phyloP scores from a whole-genome alignment of 2,329 filamentous ascomycete species.

The Neonectria magnoliae region DNA sequence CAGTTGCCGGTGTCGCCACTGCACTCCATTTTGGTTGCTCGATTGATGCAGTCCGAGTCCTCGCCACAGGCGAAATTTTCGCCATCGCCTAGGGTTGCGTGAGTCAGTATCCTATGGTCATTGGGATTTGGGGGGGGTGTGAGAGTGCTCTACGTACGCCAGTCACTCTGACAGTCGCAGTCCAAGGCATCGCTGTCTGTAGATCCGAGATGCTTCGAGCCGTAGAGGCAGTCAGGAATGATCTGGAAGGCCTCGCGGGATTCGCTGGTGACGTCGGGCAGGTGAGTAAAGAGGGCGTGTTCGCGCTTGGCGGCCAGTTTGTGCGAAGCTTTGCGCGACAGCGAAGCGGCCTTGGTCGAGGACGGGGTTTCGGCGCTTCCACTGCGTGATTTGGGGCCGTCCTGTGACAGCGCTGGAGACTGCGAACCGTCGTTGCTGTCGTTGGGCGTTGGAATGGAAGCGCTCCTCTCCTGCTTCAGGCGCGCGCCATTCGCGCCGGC shows the following conservation, averaged over 20 bases:
- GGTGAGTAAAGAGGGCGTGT: slow-evolving; percentile 74
- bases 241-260: slow-evolving; percentile 81
- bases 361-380: slow-evolving; percentile 60
- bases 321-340: slow-evolving; percentile 77
- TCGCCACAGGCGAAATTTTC: slow-evolving; percentile 90
- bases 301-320: slow-evolving; percentile 70
- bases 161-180: slow-evolving; percentile 94
- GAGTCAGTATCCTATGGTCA: slow-evolving; percentile 23
- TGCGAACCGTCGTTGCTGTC: slow-evolving; percentile 39
- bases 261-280: slow-evolving; percentile 81
- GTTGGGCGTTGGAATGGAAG: slow-evolving; percentile 51
- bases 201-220: slow-evolving; percentile 88
- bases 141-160: slow-evolving; percentile 73
- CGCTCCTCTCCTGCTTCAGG: slow-evolving; percentile 54
- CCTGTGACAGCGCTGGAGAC: slow-evolving; percentile 56
- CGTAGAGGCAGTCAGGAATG: slow-evolving; percentile 88
- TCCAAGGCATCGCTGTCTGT: slow-evolving; percentile 92
- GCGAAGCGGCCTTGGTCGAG: slow-evolving; percentile 70
- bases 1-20: slow-evolving; percentile 82
- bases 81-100: slow-evolving; percentile 60
- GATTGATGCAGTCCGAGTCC: slow-evolving; percentile 98
- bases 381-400: slow-evolving; percentile 57
- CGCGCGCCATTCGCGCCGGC: slow-evolving; percentile 48
- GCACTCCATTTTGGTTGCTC: slow-evolving; percentile 98
- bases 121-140: not conserved